These are phyloP conservation scores for Clonostachys rosea DNA, from an alignment of 2,329 filamentous ascomycete genomes.

Conservation along the genomic window DNA sequence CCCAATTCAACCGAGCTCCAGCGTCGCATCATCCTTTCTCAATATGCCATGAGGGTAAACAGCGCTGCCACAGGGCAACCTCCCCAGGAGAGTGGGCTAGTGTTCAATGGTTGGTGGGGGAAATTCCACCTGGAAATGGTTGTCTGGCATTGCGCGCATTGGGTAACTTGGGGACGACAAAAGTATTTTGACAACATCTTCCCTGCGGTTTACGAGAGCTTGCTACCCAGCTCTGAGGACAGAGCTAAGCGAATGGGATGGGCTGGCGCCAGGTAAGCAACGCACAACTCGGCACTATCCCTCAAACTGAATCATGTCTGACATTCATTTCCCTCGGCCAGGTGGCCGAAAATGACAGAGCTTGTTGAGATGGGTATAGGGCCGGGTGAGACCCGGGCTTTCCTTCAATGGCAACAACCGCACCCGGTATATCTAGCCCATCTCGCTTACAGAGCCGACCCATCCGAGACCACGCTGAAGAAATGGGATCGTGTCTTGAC, in stretches of 20 bases:
- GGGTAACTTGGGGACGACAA: background rate
- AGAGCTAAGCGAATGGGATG: constrained; percentile 28
- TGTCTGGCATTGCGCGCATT: background rate
- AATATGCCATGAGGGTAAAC: constrained; percentile 37
- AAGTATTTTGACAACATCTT: background rate
- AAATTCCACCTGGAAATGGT: constrained; percentile 2
- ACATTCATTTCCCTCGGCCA: no score
- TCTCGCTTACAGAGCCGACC: constrained; percentile 22
- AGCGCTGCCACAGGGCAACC: constrained; percentile 26
- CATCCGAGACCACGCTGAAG: constrained; percentile 28
- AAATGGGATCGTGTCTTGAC: constrained; percentile 50
- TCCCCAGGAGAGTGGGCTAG: constrained; percentile 36
- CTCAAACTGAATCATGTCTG: no score
- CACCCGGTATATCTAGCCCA: constrained; percentile 58
- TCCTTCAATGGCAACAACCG: constrained; percentile 52
- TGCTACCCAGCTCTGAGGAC: background rate
- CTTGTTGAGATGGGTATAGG: constrained; percentile 11
- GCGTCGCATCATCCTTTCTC: constrained; percentile 34
- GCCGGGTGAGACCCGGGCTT: constrained; percentile 53
- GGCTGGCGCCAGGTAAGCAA: constrained; percentile 24
- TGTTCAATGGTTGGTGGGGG: constrained; percentile 42
- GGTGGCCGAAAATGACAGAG: constrained; percentile 31
- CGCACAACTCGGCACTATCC: no score
- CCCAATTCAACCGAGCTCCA: constrained; percentile 33
- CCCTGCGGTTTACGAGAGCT: background rate